phyloP scores from a whole-genome alignment of 2,329 filamentous ascomycete genomes.

The Verticillium albo-atrum region DNA sequence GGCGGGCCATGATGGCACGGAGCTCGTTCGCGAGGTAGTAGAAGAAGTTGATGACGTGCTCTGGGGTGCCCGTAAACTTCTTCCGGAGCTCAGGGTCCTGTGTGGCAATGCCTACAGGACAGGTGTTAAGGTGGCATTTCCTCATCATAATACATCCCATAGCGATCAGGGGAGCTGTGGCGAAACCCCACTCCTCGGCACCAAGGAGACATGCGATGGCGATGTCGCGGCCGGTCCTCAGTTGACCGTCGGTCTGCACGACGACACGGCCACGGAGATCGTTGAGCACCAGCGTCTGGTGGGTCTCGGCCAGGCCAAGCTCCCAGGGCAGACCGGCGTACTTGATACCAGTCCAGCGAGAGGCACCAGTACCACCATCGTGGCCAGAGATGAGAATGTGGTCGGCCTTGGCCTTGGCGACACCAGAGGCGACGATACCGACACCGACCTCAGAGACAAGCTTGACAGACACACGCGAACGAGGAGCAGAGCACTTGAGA shows the following conservation, averaged over 20 bases:
- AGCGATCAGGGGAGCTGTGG: constrained; percentile 88
- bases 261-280: constrained; percentile 93
- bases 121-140: constrained; percentile 67
- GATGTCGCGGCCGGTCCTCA: constrained; percentile 88
- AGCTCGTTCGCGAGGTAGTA: constrained; percentile 97
- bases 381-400: constrained; percentile 96
- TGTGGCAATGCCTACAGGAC: constrained; percentile 91
- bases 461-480: constrained; percentile 91
- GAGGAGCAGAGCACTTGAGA: constrained; percentile 91
- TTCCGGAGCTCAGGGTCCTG: constrained; percentile 91
- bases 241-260: constrained; percentile 92
- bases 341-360: constrained; percentile 97
- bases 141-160: constrained; percentile 98
- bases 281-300: constrained; percentile 93
- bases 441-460: constrained; percentile 96
- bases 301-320: constrained; percentile 91
- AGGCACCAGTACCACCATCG: constrained; percentile 94
- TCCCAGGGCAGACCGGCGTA: constrained; percentile 97
- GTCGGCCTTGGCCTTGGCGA: constrained; percentile 94
- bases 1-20: constrained; percentile 91
- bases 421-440: constrained; percentile 94
- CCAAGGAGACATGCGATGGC: constrained; percentile 92
- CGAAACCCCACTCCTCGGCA: constrained; percentile 98
- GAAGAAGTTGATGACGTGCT: constrained; percentile 98
- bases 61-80: constrained; percentile 89